Base-by-base conservation (phyloP, 176 grass and related monocot species). In the Miscanthus lutarioriparius region DNA sequence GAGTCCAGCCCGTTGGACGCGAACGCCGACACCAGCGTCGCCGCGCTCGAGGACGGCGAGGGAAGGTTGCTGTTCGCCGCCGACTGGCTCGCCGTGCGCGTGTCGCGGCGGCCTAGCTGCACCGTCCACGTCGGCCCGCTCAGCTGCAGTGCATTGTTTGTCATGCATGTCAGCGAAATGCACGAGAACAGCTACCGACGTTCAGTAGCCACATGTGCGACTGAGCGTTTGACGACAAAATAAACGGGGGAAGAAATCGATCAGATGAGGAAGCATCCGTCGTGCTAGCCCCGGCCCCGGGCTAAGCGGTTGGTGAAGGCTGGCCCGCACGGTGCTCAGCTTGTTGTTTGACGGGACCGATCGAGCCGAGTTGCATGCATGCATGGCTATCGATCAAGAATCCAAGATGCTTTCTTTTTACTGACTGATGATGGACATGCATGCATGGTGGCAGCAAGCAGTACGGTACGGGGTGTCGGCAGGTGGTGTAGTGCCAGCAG, bases 41-140 rank as follows among this genome's bases (percentile, higher is more conserved):
- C 63, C 33, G 88, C 89, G 82, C 45, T 86, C 0, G 92, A 93
- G 0, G 79, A 78, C 4, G 95, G 95, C 0, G 86, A 67, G 0
- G 95, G 95, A 0, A 97, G 91, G 84, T 97, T 90, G 86, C 80
- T 81, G 88, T 95, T 95, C 40, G 95, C 95, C 32, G 90, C 86
- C 10, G 84, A 23, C 10, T 88, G 87, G 74, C 85, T 95, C 38
- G 95, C 93, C 8, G 92, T 97, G 0, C 88, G 84, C 32, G 95
- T 6, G 67, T 97, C 95, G 0, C 90, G 87, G 0, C 92, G 90
- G 0, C 95, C 95, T 44, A 97, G 80, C 7, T 30, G 86, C 58
- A 97, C 95, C 14, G 80, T 51, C 95, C 92, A 95, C 22, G 79
- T 86, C 39, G 95, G 95, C 0, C 95, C 95, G 20, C 92, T 91